Conservation (phyloP, 768 basidiomycete species). For the Suillus subalutaceus region DNA sequence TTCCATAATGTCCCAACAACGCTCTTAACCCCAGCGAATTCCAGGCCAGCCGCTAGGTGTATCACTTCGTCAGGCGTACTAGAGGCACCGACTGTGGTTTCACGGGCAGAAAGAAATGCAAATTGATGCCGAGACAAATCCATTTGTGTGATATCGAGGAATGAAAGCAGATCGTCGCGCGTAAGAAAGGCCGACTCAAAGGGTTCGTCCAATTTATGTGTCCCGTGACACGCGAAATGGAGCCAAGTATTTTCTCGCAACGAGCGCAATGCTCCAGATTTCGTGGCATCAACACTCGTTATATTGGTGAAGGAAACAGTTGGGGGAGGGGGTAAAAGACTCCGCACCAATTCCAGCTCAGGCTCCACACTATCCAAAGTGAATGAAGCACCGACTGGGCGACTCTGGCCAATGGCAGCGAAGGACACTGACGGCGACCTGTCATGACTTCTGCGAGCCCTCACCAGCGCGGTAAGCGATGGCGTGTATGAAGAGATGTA, state of each 20-base stretch:
- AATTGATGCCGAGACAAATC: conserved; percentile 8
- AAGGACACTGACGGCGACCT: not conserved
- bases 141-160: conserved; percentile 9
- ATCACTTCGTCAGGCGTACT: not conserved
- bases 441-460: not conserved
- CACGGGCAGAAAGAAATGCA: conserved; percentile 26
- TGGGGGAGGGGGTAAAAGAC: not conserved
- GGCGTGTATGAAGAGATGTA: too few relatives aligned
- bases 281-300: not conserved
- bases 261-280: not conserved
- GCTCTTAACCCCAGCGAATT: too few relatives aligned
- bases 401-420: conserved; percentile 6
- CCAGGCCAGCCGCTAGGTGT: not conserved
- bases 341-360: too few relatives aligned
- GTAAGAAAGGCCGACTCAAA: conserved; percentile 14
- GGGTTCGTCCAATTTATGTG: conserved; percentile 11
- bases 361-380: too few relatives aligned
- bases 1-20: too few relatives aligned
- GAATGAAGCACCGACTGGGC: not conserved
- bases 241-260: conserved; percentile 15
- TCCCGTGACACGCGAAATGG: conserved; percentile 25
- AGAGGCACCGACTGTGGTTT: not conserved
- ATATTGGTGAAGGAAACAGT: conserved; percentile 8
- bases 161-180: not conserved
- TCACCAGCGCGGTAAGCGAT: too few relatives aligned